Conservation (phyloP, 805 yeast species). For the Helenozyma baotianmanensis region DNA sequence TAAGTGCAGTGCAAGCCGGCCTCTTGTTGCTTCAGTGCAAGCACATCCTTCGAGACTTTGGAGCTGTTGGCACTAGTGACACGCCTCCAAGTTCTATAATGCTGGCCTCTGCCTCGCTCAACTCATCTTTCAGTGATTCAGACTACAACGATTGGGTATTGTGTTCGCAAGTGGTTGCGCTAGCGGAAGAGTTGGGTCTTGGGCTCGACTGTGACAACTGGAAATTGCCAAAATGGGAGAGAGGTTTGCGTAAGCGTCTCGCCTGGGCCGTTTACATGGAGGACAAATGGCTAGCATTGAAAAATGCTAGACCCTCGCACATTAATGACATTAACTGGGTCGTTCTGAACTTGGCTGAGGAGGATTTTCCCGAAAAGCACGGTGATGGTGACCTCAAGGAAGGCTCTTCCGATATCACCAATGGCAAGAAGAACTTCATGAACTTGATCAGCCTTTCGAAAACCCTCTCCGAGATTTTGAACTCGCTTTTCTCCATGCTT, state of each 20-base stretch:
- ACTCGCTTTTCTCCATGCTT: conserved; percentile 65
- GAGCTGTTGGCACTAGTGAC: conserved; percentile 6
- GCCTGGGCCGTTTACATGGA: conserved; percentile 96
- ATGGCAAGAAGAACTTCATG: conserved; percentile 66
- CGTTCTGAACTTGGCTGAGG: conserved; percentile 61
- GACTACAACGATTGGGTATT: conserved; percentile 76
- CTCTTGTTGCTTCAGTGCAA: conserved; percentile 67
- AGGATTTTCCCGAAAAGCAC: conserved; percentile 75
- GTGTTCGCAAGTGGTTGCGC: conserved; percentile 79
- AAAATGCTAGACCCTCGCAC: conserved; percentile 83
- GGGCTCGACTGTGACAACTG: conserved; percentile 88
- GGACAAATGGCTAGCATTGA: conserved; percentile 84
- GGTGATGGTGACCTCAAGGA: conserved; percentile 47
- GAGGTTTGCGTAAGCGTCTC: conserved; percentile 77
- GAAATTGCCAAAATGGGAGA: conserved; percentile 94
- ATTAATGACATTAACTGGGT: conserved; percentile 74
- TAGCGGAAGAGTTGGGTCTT: conserved; percentile 86
- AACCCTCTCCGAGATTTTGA: conserved; percentile 68
- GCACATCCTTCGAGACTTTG: conserved; percentile 26
- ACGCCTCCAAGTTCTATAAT: too few species aligned
- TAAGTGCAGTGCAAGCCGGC: conserved; percentile 91
- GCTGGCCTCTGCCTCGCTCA: conserved; percentile 14
- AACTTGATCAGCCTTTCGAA: conserved; percentile 62
- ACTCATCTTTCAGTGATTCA: conserved; percentile 22
- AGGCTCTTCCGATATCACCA: conserved; percentile 64